A percentile compares a stretch with the other conserved stretches of the same genome.
These are phyloP conservation scores for Alternaria postmessia DNA, from an alignment of 2,329 filamentous ascomycete genomes.

Conservation along the genomic window DNA sequence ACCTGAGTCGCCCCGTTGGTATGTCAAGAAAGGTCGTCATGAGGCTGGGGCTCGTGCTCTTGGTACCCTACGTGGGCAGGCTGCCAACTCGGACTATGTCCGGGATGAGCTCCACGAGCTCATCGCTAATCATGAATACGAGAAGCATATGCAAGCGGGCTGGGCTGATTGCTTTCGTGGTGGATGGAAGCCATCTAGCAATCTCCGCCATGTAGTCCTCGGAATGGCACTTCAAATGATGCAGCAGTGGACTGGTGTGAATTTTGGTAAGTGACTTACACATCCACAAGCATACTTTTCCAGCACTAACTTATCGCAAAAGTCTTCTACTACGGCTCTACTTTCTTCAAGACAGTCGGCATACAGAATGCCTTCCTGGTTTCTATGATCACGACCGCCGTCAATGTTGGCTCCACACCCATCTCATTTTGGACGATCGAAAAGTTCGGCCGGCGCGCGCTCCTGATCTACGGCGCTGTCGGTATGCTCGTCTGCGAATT, in stretches of 20 bases:
- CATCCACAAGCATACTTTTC: not conserved
- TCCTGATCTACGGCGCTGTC: slow-evolving; percentile 79
- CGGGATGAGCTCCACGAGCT: slow-evolving; percentile 83
- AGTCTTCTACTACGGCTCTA: slow-evolving; percentile 67
- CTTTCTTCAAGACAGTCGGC: slow-evolving; percentile 81
- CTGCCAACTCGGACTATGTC: slow-evolving; percentile 75
- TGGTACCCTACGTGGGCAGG: slow-evolving; percentile 76
- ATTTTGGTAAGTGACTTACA: slow-evolving; percentile 67
- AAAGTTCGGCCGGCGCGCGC: slow-evolving; percentile 77
- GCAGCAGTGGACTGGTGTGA: slow-evolving; percentile 76
- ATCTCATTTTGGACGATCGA: slow-evolving; percentile 89
- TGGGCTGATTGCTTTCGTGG: slow-evolving; percentile 74
- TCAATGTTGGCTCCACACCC: slow-evolving; percentile 87
- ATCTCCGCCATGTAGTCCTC: slow-evolving; percentile 58
- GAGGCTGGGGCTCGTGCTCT: slow-evolving; percentile 70
- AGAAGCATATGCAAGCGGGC: slow-evolving; percentile 65
- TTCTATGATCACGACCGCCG: slow-evolving; percentile 83
- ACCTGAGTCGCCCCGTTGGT: slow-evolving; percentile 87
- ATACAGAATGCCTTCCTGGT: slow-evolving; percentile 83
- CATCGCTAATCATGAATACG: slow-evolving; percentile 87
- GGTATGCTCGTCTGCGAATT: slow-evolving; percentile 90
- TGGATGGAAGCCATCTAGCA: slow-evolving; percentile 61
- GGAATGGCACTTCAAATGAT: slow-evolving; percentile 60
- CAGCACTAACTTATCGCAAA: not conserved
- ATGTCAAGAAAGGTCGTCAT: slow-evolving; percentile 77